Conservation (phyloP, 129 eudicot species). For the Kitagawia praeruptora region DNA sequence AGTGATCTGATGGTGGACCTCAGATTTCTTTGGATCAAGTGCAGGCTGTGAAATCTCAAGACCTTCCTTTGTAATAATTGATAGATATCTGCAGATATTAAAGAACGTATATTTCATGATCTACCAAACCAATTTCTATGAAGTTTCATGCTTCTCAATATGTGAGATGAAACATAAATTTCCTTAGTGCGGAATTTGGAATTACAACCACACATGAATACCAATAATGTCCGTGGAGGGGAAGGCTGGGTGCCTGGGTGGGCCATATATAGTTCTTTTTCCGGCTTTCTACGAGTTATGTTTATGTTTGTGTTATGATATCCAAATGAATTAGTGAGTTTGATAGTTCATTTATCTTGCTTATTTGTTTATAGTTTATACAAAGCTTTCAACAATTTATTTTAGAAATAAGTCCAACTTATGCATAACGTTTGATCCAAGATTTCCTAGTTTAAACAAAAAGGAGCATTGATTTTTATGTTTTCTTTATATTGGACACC, state of each 20-base stretch:
- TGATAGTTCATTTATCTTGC: background rate
- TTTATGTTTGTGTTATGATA: no score
- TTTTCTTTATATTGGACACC: background rate
- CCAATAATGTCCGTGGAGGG: background rate
- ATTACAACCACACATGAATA: background rate
- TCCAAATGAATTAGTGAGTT: background rate
- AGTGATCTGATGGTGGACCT: constrained; percentile 77
- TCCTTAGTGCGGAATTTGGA: background rate
- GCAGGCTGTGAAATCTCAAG: constrained; percentile 94
- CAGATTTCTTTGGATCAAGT: constrained; percentile 51
- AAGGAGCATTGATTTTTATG: background rate
- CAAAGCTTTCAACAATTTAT: background rate
- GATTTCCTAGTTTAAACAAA: background rate
- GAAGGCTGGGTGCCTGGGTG: background rate
- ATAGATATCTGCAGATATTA: constrained; percentile 43
- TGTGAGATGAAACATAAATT: background rate
- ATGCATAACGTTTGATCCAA: background rate
- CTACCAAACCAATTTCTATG: background rate
- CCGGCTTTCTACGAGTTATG: no score
- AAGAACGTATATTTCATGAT: constrained; percentile 16
- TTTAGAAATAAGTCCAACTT: background rate
- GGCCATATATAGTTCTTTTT: background rate
- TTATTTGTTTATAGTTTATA: background rate
- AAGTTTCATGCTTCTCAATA: background rate
- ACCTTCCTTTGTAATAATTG: constrained; percentile 65